Evolutionary conservation across 2,329 filamentous ascomycete species (phyloP).

Genomic region (Simplicillium aogashimaense): DNA sequence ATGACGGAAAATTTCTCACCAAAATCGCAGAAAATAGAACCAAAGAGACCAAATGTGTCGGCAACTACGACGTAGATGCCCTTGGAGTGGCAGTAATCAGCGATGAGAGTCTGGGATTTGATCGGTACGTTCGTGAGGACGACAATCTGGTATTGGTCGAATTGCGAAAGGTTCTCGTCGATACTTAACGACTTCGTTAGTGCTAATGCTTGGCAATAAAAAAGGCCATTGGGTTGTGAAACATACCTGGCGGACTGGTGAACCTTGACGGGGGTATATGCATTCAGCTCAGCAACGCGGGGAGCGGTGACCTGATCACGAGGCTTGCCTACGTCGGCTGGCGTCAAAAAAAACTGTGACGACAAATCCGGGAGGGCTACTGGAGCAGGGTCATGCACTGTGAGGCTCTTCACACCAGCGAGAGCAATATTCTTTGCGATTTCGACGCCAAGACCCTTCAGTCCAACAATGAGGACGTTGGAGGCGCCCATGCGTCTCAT

Average conservation of each 20-base stretch:
- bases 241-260: constrained; percentile 50
- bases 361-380: constrained; percentile 83
- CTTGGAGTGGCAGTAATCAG: constrained; percentile 90
- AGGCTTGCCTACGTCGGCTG: constrained; percentile 83
- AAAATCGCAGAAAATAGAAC: constrained; percentile 94
- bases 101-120: constrained; percentile 70
- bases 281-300: constrained; percentile 87
- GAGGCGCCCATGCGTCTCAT: constrained; percentile 99
- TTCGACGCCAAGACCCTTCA: constrained; percentile 92
- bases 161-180: constrained; percentile 64
- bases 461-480: constrained; percentile 82
- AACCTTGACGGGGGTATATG: constrained; percentile 83
- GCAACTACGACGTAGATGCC: constrained; percentile 82
- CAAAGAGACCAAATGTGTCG: constrained; percentile 90
- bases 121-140: constrained; percentile 81
- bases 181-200: constrained; percentile 38
- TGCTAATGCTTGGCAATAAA: not conserved
- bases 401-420: constrained; percentile 94
- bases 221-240: constrained; percentile 4
- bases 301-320: constrained; percentile 81
- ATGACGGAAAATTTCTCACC: constrained; percentile 86
- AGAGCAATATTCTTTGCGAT: constrained; percentile 98
- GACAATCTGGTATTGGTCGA: constrained; percentile 87
- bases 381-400: constrained; percentile 81
- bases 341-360: constrained; percentile 90